Percentiles rank a stretch among this genome's conserved stretches.
These are phyloP conservation scores for Penicillium sp. DNA, from an alignment of 2,329 filamentous ascomycete species.

Conservation along the genomic window DNA sequence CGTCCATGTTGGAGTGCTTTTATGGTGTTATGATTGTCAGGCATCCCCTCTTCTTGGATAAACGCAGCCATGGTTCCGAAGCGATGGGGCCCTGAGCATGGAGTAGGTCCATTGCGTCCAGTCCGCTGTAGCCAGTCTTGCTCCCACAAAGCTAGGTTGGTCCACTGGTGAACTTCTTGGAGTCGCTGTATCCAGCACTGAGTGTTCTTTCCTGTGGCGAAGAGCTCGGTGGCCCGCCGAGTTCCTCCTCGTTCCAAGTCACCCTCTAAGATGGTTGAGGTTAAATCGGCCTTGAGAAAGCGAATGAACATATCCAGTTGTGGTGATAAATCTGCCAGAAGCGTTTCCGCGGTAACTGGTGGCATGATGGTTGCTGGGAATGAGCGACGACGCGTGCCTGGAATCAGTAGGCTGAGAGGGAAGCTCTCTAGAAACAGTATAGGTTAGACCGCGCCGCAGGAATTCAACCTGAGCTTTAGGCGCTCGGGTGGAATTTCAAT, in stretches of 20 bases:
- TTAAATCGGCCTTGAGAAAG: neutral
- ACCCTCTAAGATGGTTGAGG: neutral
- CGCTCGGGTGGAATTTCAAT: neutral
- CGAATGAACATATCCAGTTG: neutral
- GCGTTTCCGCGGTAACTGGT: neutral
- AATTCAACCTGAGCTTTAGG: neutral
- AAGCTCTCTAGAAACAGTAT: neutral
- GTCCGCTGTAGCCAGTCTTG: neutral
- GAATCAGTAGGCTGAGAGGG: neutral
- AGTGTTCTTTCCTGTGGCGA: neutral
- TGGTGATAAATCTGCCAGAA: neutral
- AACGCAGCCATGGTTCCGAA: neutral
- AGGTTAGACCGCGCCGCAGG: neutral
- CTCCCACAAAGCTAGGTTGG: neutral
- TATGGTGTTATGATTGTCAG: neutral
- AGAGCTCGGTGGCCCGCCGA: neutral
- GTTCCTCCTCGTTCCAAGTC: neutral
- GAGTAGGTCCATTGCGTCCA: neutral
- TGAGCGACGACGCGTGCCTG: neutral
- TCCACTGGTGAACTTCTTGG: too few species aligned
- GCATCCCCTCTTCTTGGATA: neutral
- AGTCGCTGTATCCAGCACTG: too few species aligned
- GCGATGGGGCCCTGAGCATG: neutral
- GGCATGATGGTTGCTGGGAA: neutral
- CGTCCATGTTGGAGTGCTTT: constrained; percentile 1